Evolutionary conservation across 2,329 filamentous ascomycete genomes (phyloP), one percentile per base, ranked within the genome.

Genomic region (Fusarium paranaense): DNA sequence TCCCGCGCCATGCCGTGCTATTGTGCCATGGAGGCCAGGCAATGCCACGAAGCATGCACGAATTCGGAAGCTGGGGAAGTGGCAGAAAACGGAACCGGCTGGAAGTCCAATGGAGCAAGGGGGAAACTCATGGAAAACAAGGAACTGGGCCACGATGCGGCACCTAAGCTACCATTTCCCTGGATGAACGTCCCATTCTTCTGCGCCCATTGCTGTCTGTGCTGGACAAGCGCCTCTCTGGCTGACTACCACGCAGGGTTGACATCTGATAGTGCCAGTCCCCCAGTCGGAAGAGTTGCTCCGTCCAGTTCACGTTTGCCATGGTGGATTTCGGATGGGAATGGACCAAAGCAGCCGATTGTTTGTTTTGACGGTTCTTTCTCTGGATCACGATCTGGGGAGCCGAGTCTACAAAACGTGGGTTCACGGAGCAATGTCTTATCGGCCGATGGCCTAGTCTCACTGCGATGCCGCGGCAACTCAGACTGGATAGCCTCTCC

Each of bases 391-490:
- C 54, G 71, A 74, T 74, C 71, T 64, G 10, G 64, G 54, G 61
- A 61, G 60, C 32, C 58, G 45, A 54, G 45, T 54, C 32, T 40
- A 61, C 38, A 52, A 69, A 74, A 52, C 61, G 73, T 74, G 68
- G 45, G 47, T 52, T 72, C 47, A 58, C 38, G 54, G 56, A 56
- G 50, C 64, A 68, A 61, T 74, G 72, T 66, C 72, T 66, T 60
- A 62, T 63, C 61, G 33, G 65, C 61, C n/a, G 60, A 69, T 63
- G 64, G 42, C 56, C 68, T 74, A 74, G 72, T 74, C 57, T 74
- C 42, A 57, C 71, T 52, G 40, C 59, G 58, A 74, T 71, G 25
- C 42, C 57, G 57, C 35, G 32, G 58, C 40, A 60, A 30, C 22
- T 20, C 22, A 52, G 59, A 37, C 38, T 8, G 40, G 54, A 60